Conservation (phyloP, 2,329 filamentous ascomycete species). For the Lachnellula subtilissima region DNA sequence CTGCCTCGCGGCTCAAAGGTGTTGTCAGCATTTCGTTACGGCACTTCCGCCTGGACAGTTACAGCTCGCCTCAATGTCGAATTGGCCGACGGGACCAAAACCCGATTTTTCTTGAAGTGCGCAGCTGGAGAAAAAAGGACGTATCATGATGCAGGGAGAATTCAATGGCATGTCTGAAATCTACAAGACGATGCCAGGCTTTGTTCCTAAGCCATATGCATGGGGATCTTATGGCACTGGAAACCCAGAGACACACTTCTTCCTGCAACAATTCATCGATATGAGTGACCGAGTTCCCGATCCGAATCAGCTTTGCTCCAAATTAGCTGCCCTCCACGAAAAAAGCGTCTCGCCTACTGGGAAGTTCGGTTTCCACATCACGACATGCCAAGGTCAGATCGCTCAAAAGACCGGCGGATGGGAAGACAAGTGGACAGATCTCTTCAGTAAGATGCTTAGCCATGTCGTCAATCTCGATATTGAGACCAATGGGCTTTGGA, state of each 20-base stretch:
- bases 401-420: constrained; percentile 33
- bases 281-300: constrained; percentile 21
- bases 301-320: constrained; percentile 15
- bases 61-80: constrained; percentile 30
- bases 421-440: constrained; percentile 34
- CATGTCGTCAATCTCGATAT: not conserved
- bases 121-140: constrained; percentile 17
- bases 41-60: constrained; percentile 34
- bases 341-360: constrained; percentile 18
- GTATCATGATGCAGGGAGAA: constrained; percentile 29
- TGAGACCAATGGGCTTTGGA: constrained; percentile 5
- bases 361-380: constrained; percentile 34
- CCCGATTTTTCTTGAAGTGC: constrained; percentile 29
- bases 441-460: constrained; percentile 25
- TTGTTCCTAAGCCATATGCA: constrained; percentile 10
- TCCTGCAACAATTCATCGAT: constrained; percentile 26
- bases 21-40: constrained; percentile 17
- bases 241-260: constrained; percentile 26
- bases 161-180: constrained; percentile 36
- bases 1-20: constrained; percentile 2
- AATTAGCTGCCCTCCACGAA: constrained; percentile 25
- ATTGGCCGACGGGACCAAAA: constrained; percentile 19
- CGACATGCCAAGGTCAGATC: constrained; percentile 34
- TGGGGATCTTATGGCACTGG: constrained; percentile 7
- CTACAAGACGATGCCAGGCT: constrained; percentile 5